Evolutionary conservation across 306 rosid genomes (phyloP).

Genomic region (Pyrus betulifolia): DNA sequence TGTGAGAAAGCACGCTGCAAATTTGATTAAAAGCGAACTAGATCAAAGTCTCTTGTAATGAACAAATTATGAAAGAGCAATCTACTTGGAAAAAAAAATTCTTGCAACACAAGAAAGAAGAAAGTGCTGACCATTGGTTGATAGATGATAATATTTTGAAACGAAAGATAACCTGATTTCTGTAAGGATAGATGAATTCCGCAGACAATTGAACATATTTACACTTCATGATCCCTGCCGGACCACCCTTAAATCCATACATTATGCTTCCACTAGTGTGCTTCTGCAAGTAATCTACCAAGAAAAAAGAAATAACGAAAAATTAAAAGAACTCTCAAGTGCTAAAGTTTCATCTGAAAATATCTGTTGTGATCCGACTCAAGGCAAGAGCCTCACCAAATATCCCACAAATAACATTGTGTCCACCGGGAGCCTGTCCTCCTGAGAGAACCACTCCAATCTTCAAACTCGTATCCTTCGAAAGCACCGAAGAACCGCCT

Average conservation of each 20-base stretch:
- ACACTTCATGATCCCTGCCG: slow-evolving; percentile 83
- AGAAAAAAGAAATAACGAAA: neutral
- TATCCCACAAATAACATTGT: slow-evolving; percentile 79
- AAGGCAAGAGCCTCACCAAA: slow-evolving; percentile 36
- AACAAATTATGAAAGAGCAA: neutral
- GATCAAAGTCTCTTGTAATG: neutral
- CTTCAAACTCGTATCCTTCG: slow-evolving; percentile 40
- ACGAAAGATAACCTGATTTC: slow-evolving; percentile 58
- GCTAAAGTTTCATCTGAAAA: neutral
- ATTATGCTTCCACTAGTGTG: slow-evolving; percentile 59
- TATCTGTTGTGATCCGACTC: neutral
- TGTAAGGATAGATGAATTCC: slow-evolving; percentile 65
- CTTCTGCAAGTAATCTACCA: slow-evolving; percentile 64
- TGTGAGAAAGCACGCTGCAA: neutral
- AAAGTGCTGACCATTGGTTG: neutral
- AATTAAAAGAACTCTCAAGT: neutral
- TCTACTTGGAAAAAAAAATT: neutral
- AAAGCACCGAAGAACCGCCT: slow-evolving; percentile 14
- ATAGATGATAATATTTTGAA: neutral
- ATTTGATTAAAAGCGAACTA: neutral
- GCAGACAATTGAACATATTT: slow-evolving; percentile 57
- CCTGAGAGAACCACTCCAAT: slow-evolving; percentile 90
- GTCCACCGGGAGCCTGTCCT: slow-evolving; percentile 96
- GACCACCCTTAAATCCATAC: slow-evolving; percentile 85
- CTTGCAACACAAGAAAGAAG: neutral